A percentile compares a stretch with the other conserved stretches of the same genome.
These are phyloP conservation scores for Phoenix dactylifera DNA, from an alignment of 176 grass and related monocot species.

Conservation along the genomic window DNA sequence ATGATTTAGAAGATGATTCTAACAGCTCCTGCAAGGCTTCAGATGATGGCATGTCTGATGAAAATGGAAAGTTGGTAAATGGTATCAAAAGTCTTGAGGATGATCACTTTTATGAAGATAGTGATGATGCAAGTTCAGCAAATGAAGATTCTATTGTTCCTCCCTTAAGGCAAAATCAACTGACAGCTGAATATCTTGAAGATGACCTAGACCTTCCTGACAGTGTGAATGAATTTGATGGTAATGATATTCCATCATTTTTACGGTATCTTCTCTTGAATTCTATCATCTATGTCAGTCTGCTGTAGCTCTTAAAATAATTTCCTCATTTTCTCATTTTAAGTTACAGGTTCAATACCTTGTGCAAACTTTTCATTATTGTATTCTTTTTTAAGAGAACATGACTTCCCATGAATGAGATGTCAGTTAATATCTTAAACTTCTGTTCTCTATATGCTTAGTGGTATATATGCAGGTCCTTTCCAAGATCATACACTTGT, in stretches of 20 bases:
- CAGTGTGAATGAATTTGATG: conserved; percentile 81
- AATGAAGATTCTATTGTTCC: conserved; percentile 4
- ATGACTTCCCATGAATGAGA: no score
- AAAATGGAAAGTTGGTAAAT: conserved; percentile 11
- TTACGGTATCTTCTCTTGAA: conserved; percentile 4
- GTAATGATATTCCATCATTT: conserved; percentile 38
- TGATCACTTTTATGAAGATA: conserved; percentile 15
- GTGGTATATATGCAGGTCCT: no score
- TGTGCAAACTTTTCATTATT: no score
- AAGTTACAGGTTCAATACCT: no score
- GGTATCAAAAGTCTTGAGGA: conserved; percentile 32
- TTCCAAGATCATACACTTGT: no score
- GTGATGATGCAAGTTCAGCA: conserved; percentile 12
- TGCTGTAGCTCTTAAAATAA: no score
- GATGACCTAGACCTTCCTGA: conserved; percentile 54
- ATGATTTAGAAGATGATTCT: conserved; percentile 31
- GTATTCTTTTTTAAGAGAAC: no score
- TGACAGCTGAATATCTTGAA: conserved; percentile 31
- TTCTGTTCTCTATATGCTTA: no score
- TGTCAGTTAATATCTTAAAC: no score
- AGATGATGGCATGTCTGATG: conserved; percentile 24
- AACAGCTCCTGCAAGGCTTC: conserved; percentile 33
- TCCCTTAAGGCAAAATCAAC: conserved; percentile 15
- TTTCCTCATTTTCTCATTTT: no score
- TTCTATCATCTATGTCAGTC: conserved; percentile 6